Percentiles rank a stretch among this genome's conserved stretches.
phyloP scores from a whole-genome alignment of 768 basidiomycete genomes.

The Chlorophyllum brunneum region DNA sequence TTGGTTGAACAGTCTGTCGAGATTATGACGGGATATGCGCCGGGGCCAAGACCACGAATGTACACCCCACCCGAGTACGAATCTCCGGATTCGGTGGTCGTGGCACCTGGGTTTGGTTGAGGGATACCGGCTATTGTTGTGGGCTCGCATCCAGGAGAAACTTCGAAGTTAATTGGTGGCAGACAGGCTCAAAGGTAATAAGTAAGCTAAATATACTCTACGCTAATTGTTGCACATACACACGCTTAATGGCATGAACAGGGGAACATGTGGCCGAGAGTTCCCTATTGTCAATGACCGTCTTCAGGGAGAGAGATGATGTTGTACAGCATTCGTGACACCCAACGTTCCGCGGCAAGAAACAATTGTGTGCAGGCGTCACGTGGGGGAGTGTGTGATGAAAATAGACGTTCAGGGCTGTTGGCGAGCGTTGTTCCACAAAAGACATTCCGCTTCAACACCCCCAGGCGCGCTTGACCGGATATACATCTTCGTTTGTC shows the following conservation, averaged over 20 bases:
- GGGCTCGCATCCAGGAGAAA: no score
- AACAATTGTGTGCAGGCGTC: constrained; percentile 1
- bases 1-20: constrained; percentile 28
- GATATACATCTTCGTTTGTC: constrained; percentile 15
- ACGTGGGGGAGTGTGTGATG: background rate
- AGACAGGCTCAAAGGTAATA: no score
- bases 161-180: no score
- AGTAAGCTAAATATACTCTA: background rate
- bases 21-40: constrained; percentile 28
- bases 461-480: constrained; percentile 5
- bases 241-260: background rate
- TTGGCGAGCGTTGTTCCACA: constrained; percentile 1
- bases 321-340: no score
- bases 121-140: background rate
- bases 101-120: no score
- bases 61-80: constrained; percentile 27
- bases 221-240: background rate
- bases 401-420: constrained; percentile 3
- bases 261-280: background rate
- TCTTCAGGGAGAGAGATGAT: background rate
- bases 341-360: constrained; percentile 1
- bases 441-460: constrained; percentile 9
- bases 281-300: background rate
- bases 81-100: background rate
- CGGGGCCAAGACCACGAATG: constrained; percentile 25